Evolutionary conservation across 1,284 basidiomycete species (phyloP), one percentile per base, ranked within the genome.

Genomic region (Rhodotorula glutinis): DNA sequence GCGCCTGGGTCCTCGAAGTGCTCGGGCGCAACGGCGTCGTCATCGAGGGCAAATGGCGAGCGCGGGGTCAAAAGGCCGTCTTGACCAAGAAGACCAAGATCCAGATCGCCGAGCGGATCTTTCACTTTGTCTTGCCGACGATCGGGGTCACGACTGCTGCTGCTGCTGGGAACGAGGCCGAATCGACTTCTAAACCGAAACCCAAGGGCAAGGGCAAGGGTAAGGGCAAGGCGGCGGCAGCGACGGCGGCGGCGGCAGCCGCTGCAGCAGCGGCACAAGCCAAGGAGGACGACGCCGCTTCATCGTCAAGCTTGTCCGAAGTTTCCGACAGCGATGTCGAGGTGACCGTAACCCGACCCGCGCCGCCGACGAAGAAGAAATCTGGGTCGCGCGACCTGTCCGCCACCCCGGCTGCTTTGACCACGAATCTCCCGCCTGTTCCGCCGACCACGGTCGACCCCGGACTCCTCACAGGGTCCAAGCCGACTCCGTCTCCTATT

Each of bases 21-120:
- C 84, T 91, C 44, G 96, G 96, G 17, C 83, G 95, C 65, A 98
- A 99, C 76, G 96, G 96, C 17, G 93, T 93, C 14, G 98, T 94
- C 87, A 92, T 99, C 2, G 95, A 98, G 75, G 93, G 94, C 56
- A 86, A 92, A 19, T 98, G 93, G 89, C 89, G 88, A 66, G 89
- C 89, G 25, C 89, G 89, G 77, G 91, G 92, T 23, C 88, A 89
- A 67, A 85, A 88, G 67, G 90, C 93, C 30, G 85, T 89, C 41
- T 82, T 97, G 44, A 83, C 86, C 56, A 89, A 91, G 78, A 85
- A 90, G 92, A 95, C 96, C 62, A 92, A 94, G 80, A 95, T 99
- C 74, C 96, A 98, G 81, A 98, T 99, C 75, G 92, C 95, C 41
- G 95, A 95, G 54, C 88, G 95, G 63, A 94, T 92, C 59, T 99